Base-by-base conservation (phyloP, 805 yeast species). In the Lachancea meyersii region DNA sequence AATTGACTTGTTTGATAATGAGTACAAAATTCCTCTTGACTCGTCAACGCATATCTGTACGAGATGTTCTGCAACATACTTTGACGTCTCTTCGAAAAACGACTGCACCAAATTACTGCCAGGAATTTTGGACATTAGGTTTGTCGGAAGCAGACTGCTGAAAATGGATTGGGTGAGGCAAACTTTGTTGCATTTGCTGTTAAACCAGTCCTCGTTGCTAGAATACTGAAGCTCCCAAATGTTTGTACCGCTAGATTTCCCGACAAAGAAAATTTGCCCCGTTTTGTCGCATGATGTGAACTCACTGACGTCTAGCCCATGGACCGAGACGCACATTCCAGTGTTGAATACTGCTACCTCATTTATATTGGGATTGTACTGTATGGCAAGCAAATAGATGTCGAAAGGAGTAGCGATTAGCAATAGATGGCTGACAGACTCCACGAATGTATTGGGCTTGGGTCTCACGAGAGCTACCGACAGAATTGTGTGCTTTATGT, bases 221-320 rank as follows among this genome's bases (percentile, higher is more conserved):
- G 89, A 75, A 59, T 93, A 93, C 46, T 78, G 80, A 42, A 93
- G 68, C 57, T 86, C 91, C 96, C 96, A 93, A 33, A 93, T 71
- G 52, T 89, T 79, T 28, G 71, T 65, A 1, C 88, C 91, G 50
- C 85, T 87, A 17, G 81, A 78, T 31, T 73, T 74, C n/a, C 95
- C 94, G 7, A 85, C 73, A 61, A 94, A 86, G 58, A 86, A 86
- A 4, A 93, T 77, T 44, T 91, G 88, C 36, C 86, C 83, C 1
- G 93, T 80, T 34, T 67, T 64, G 17, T 77, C 77, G 53, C 77
- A 76, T 2, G 76, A 69, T 1, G 73, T 69, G 41, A 91, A 75
- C 33, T 76, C 73, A 54, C 77, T 76, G 13, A 82, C 86, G 34
- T 79, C 76, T 24, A 88, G 64, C 0, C 97, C 96, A 54, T 81